These are phyloP conservation scores for Colletotrichum tropicicola DNA, from an alignment of 2,329 filamentous ascomycete species.

Conservation along the genomic window DNA sequence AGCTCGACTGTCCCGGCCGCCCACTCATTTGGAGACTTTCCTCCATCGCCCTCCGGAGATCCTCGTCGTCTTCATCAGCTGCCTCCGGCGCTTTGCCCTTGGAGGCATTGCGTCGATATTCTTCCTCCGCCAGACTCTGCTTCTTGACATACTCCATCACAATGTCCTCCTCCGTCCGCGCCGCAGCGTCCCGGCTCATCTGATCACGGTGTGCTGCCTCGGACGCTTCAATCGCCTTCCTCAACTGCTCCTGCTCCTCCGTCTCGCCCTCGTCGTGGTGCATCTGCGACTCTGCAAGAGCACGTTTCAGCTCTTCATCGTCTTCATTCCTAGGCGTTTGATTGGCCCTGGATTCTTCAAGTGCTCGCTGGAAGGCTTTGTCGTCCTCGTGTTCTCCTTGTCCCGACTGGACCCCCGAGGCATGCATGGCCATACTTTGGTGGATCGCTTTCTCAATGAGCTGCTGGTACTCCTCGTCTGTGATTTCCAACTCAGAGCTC, in stretches of 20 bases:
- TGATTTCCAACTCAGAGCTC: slow-evolving; percentile 49
- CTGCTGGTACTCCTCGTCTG: slow-evolving; percentile 66
- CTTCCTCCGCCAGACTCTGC: slow-evolving; percentile 77
- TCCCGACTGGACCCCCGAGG: slow-evolving; percentile 31
- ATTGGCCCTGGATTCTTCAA: slow-evolving; percentile 46
- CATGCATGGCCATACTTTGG: slow-evolving; percentile 52
- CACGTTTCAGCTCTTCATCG: slow-evolving; percentile 49
- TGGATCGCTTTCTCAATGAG: slow-evolving; percentile 65
- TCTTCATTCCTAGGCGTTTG: slow-evolving; percentile 29
- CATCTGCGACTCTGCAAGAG: slow-evolving; percentile 50
- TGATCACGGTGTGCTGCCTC: slow-evolving; percentile 54
- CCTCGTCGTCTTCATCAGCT: slow-evolving; percentile 58
- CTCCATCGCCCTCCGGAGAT: slow-evolving; percentile 63
- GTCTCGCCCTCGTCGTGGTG: slow-evolving; percentile 33
- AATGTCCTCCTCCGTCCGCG: slow-evolving; percentile 73
- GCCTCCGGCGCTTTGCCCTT: slow-evolving; percentile 45
- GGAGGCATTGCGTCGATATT: slow-evolving; percentile 48
- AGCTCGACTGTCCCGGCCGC: slow-evolving; percentile 29
- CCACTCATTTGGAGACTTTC: slow-evolving; percentile 59
- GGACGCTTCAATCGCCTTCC: slow-evolving; percentile 57
- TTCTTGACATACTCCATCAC: slow-evolving; percentile 81
- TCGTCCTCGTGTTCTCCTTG: slow-evolving; percentile 40
- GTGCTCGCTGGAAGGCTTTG: slow-evolving; percentile 49
- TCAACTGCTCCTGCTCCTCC: slow-evolving; percentile 53
- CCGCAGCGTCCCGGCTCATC: slow-evolving; percentile 48